Evolutionary conservation across 2,329 filamentous ascomycete species (phyloP).

Genomic region (Aspergillus brunneoviolaceus): DNA sequence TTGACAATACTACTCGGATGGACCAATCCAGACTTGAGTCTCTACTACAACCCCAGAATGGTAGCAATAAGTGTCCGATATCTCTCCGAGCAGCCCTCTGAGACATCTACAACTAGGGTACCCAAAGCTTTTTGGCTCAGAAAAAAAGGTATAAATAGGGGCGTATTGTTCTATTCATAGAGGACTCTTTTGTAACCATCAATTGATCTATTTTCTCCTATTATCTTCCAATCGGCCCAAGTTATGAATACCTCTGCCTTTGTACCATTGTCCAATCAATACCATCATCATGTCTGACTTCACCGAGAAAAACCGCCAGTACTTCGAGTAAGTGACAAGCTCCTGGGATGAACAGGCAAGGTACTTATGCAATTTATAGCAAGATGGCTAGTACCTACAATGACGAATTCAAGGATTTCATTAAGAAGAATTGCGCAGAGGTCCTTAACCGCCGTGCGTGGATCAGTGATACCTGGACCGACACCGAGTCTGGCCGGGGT

Average conservation of each 20-base stretch:
- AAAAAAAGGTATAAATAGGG: constrained; percentile 10
- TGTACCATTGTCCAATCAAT: background rate
- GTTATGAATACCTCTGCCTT: background rate
- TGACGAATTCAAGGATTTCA: constrained; percentile 54
- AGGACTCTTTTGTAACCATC: background rate
- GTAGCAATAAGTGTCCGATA: constrained; percentile 31
- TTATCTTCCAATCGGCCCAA: background rate
- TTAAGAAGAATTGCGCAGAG: constrained; percentile 55
- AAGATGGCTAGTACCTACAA: constrained; percentile 58
- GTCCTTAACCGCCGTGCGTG: constrained; percentile 58
- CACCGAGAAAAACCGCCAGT: constrained; percentile 38
- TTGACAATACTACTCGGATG: background rate
- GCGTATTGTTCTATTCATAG: background rate
- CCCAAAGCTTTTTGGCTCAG: background rate
- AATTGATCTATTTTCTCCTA: background rate
- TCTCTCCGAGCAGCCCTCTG: constrained; percentile 28
- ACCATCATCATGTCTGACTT: constrained; percentile 31
- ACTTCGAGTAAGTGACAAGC: constrained; percentile 41
- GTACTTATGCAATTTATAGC: constrained; percentile 33
- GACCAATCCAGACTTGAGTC: background rate
- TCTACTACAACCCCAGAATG: background rate
- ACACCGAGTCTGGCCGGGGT: constrained; percentile 30
- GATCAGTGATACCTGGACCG: constrained; percentile 59
- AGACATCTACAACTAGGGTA: background rate
- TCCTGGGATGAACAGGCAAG: too few species aligned